These are phyloP conservation scores for Podila epicladia DNA, from an alignment of 192 early-diverging fungal species.

Conservation along the genomic window DNA sequence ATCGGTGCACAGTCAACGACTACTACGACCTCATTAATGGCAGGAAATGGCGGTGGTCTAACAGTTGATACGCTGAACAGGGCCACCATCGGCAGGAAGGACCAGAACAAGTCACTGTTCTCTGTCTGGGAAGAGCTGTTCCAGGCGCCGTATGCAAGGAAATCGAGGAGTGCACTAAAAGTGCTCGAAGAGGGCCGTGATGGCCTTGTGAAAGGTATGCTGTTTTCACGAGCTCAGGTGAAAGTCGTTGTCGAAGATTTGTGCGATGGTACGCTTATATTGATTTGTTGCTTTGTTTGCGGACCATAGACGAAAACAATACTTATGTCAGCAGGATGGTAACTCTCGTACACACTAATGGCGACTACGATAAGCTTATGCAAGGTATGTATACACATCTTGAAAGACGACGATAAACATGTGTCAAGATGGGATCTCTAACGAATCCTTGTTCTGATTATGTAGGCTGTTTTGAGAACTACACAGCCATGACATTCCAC, in stretches of 20 bases:
- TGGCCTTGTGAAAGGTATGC: constrained; percentile 35
- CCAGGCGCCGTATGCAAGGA: constrained; percentile 41
- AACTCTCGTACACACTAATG: constrained; percentile 64
- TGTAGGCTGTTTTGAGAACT: constrained; percentile 92
- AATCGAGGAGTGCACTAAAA: constrained; percentile 35
- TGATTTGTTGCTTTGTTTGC: constrained; percentile 8
- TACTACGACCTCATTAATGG: neutral
- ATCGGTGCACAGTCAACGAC: neutral
- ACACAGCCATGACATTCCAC: constrained; percentile 80
- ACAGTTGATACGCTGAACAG: constrained; percentile 59
- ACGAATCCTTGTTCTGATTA: neutral
- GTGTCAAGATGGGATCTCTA: neutral
- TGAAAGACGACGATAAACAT: neutral
- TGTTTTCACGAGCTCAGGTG: neutral
- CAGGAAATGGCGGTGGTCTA: constrained; percentile 22
- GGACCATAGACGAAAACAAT: constrained; percentile 41
- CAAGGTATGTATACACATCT: constrained; percentile 75
- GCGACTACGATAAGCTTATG: constrained; percentile 89
- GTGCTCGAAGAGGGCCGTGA: constrained; percentile 37
- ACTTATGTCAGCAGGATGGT: constrained; percentile 64
- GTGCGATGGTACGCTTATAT: neutral
- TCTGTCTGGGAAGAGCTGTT: constrained; percentile 90
- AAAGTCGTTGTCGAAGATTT: neutral
- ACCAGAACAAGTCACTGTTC: constrained; percentile 81
- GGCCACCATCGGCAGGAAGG: constrained; percentile 77